phyloP scores from a whole-genome alignment of 192 early-diverging fungal genomes.

The Backusella luteola region DNA sequence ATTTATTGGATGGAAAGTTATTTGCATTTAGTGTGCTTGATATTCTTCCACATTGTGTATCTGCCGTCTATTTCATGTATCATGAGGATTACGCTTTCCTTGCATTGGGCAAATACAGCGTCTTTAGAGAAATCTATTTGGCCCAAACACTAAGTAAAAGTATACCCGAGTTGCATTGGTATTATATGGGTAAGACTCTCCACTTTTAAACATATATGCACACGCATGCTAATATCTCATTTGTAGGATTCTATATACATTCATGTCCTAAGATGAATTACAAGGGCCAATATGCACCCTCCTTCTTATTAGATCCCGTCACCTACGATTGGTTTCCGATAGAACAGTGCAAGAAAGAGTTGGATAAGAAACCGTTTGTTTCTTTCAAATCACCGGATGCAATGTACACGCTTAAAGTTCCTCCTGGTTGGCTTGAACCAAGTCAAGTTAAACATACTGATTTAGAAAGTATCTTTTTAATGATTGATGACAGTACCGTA shows the following conservation, averaged over 20 bases:
- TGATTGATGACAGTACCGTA: neutral
- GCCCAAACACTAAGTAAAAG: conserved; percentile 44
- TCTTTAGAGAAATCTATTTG: conserved; percentile 80
- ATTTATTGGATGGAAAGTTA: conserved; percentile 78
- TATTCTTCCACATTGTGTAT: conserved; percentile 83
- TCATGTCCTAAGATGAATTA: conserved; percentile 92
- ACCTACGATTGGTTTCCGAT: conserved; percentile 53
- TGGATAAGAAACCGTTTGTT: conserved; percentile 54
- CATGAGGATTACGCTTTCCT: conserved; percentile 81
- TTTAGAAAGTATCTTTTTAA: neutral
- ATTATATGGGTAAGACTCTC: conserved; percentile 80
- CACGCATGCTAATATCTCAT: neutral
- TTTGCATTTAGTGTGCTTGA: conserved; percentile 93
- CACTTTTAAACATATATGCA: neutral
- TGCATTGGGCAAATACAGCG: conserved; percentile 83
- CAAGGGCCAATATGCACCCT: conserved; percentile 86
- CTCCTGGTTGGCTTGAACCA: conserved; percentile 15
- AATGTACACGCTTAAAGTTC: neutral
- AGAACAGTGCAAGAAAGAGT: conserved; percentile 46
- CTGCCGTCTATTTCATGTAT: conserved; percentile 94
- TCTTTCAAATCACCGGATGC: conserved; percentile 31
- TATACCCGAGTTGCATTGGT: conserved; percentile 62
- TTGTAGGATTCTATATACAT: conserved; percentile 83
- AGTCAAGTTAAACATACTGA: neutral
- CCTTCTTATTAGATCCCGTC: conserved; percentile 76